Evolutionary conservation across 108 stramenopile genomes (phyloP).

Genomic region (Fragilariopsis cylindrus): DNA sequence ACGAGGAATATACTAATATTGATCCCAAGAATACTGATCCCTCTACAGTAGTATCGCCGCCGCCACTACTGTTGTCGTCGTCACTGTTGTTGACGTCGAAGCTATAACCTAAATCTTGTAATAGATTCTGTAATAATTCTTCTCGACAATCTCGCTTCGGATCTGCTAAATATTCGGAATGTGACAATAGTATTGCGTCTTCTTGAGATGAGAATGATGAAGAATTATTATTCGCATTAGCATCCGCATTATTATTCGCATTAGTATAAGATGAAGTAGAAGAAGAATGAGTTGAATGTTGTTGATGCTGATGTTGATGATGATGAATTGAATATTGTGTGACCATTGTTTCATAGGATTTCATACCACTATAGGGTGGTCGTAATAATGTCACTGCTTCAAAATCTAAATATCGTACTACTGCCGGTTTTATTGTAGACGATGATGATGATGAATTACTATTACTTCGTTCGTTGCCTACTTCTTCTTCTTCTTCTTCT

Average conservation of each 20-base stretch:
- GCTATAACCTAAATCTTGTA: background rate
- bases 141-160: constrained; percentile 4
- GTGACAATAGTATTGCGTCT: background rate
- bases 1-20: constrained; percentile 9
- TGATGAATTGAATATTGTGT: constrained; percentile 15
- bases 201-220: too few relatives aligned
- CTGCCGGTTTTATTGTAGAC: background rate
- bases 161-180: constrained; percentile 3
- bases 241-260: too few relatives aligned
- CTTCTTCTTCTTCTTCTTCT: background rate
- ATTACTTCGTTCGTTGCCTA: too few relatives aligned
- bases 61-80: background rate
- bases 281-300: too few relatives aligned
- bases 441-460: too few relatives aligned
- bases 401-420: background rate
- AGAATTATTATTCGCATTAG: too few relatives aligned
- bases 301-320: too few relatives aligned
- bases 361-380: constrained; percentile 6
- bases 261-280: too few relatives aligned
- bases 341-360: constrained; percentile 9
- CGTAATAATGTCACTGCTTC: background rate
- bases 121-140: background rate
- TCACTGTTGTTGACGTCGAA: background rate
- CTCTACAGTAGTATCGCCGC: background rate
- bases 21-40: background rate